Evolutionary conservation across 257 asterid species (phyloP).

Genomic region (Vinca minor): DNA sequence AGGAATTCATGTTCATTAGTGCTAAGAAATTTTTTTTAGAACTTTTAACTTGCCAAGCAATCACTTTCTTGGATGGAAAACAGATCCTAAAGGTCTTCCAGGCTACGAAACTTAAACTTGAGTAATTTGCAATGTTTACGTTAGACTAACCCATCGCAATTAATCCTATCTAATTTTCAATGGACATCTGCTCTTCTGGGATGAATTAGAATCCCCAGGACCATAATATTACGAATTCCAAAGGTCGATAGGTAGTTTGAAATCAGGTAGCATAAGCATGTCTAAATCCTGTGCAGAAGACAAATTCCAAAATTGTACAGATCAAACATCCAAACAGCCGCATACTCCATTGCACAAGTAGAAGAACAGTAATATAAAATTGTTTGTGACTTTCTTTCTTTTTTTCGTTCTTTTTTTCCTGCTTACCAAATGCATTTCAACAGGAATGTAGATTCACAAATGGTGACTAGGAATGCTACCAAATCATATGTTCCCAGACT

Average conservation of each 20-base stretch:
- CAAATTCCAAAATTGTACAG: background rate
- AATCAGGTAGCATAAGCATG: background rate
- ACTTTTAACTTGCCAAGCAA: background rate
- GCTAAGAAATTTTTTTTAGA: constrained; percentile 6
- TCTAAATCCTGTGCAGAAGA: background rate
- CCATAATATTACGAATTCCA: background rate
- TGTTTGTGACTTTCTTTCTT: too few species aligned
- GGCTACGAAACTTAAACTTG: background rate
- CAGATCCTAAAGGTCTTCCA: background rate
- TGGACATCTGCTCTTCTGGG: background rate
- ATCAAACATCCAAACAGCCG: background rate
- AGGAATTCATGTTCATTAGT: constrained; percentile 7
- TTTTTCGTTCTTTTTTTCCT: too few species aligned
- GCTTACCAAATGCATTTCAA: background rate
- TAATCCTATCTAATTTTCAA: background rate
- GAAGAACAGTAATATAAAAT: too few species aligned
- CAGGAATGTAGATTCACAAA: background rate
- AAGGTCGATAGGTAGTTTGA: background rate
- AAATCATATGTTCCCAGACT: background rate
- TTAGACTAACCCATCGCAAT: background rate
- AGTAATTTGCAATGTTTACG: background rate
- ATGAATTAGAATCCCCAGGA: background rate
- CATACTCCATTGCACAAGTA: background rate
- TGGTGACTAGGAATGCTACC: too few species aligned
- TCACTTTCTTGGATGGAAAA: background rate